Evolutionary conservation across 371 early-diverging fungal species (phyloP).

Genomic region (Mucor circinelloides): DNA sequence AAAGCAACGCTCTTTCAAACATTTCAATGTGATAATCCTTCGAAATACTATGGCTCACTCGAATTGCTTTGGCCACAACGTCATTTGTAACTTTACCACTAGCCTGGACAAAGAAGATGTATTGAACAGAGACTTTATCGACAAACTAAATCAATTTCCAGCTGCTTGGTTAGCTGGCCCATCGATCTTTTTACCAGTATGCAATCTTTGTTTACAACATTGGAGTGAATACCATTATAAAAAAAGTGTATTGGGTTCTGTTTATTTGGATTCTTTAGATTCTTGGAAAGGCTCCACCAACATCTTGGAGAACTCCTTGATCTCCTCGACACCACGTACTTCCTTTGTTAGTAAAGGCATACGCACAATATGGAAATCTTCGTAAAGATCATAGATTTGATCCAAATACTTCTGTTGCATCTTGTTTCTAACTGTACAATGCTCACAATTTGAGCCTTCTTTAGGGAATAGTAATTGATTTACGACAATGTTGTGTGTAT

Average conservation of each 20-base stretch:
- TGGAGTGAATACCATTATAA: no score
- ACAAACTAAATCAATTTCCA: no score
- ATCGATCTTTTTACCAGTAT: not conserved
- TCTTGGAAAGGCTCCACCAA: slow-evolving; percentile 78
- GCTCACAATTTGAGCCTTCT: slow-evolving; percentile 92
- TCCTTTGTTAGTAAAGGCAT: slow-evolving; percentile 96
- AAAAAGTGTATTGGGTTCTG: no score
- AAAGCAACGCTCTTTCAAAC: no score
- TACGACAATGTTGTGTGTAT: slow-evolving; percentile 98
- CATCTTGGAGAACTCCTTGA: slow-evolving; percentile 91
- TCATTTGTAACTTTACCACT: no score
- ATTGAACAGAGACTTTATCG: no score
- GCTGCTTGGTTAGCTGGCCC: no score
- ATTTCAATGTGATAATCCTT: no score
- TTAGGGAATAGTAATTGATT: slow-evolving; percentile 97
- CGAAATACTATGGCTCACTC: no score
- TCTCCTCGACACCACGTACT: slow-evolving; percentile 93
- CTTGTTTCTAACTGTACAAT: slow-evolving; percentile 91
- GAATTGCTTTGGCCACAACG: no score
- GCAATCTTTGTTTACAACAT: no score
- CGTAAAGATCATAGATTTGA: slow-evolving; percentile 97
- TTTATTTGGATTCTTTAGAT: slow-evolving; percentile 17
- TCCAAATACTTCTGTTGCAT: slow-evolving; percentile 98
- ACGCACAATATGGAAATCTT: slow-evolving; percentile 91
- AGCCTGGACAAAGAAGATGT: no score